phyloP scores from a whole-genome alignment of 768 basidiomycete genomes.

The Trametes cubensis region DNA sequence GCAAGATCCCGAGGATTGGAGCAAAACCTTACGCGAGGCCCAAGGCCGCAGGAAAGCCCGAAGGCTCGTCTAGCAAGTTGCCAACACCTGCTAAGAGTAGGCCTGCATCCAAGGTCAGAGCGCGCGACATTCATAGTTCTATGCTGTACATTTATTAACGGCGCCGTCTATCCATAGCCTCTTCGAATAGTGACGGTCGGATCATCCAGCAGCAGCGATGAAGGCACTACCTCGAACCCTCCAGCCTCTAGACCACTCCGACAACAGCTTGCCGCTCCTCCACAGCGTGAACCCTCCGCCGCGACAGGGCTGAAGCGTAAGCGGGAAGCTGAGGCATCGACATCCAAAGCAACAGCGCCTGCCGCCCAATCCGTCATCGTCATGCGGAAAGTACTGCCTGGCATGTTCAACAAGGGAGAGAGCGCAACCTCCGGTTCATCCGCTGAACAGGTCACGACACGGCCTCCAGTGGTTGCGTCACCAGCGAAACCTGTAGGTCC shows the following conservation, averaged over 20 bases:
- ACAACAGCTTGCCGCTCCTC: background rate
- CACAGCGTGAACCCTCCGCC: conserved; percentile 1
- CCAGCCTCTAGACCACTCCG: background rate
- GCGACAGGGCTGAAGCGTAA: conserved; percentile 34
- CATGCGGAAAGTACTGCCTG: conserved; percentile 42
- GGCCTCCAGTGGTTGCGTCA: background rate
- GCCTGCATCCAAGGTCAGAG: conserved; percentile 1
- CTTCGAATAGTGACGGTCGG: conserved; percentile 21
- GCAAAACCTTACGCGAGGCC: conserved; percentile 38
- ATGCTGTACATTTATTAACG: background rate
- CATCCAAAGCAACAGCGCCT: conserved; percentile 26
- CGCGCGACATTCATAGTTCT: background rate
- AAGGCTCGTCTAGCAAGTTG: conserved; percentile 5
- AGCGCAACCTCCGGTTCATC: background rate
- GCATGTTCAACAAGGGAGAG: conserved; percentile 33
- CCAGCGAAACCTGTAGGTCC: conserved; percentile 29
- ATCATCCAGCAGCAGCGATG: conserved; percentile 22
- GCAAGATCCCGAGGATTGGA: conserved; percentile 40
- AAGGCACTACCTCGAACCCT: background rate
- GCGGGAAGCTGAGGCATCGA: conserved; percentile 32
- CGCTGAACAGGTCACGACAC: conserved; percentile 7
- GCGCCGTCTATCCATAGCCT: background rate
- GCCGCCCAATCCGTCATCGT: conserved; percentile 34
- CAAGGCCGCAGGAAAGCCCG: conserved; percentile 6
- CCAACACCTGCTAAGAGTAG: conserved; percentile 12